phyloP scores from a whole-genome alignment of 345 rosid species.

The Erodium maritimum region DNA sequence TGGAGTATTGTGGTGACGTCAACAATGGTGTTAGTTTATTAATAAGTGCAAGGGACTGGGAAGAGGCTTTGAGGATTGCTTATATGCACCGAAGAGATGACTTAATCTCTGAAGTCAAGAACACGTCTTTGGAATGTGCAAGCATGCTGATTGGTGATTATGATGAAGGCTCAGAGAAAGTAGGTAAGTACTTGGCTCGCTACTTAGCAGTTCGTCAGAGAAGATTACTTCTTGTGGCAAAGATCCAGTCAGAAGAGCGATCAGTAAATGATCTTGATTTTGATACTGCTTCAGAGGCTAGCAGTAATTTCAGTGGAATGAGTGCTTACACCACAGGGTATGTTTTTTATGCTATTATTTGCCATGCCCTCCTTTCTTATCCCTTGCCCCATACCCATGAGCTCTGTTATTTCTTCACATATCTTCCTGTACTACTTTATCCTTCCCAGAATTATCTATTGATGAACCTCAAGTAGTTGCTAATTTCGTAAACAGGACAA shows the following conservation, averaged over 20 bases:
- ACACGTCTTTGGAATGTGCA: conserved; percentile 70
- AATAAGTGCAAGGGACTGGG: conserved; percentile 86
- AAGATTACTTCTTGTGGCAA: conserved; percentile 81
- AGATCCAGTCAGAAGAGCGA: conserved; percentile 66
- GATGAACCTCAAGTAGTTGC: conserved; percentile 1
- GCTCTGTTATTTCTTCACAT: background rate
- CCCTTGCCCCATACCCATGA: background rate
- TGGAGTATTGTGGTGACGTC: conserved; percentile 73
- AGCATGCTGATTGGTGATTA: conserved; percentile 47
- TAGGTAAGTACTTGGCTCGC: conserved; percentile 84
- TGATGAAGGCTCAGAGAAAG: conserved; percentile 72
- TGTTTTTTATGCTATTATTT: conserved; percentile 5
- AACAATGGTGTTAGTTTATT: conserved; percentile 53
- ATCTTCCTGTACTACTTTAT: background rate
- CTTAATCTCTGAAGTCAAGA: conserved; percentile 48
- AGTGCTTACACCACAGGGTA: conserved; percentile 91
- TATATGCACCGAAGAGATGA: conserved; percentile 56
- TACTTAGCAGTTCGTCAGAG: conserved; percentile 94
- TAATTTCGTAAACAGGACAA: conserved; percentile 40
- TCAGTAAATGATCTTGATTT: conserved; percentile 60
- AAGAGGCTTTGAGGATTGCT: conserved; percentile 80
- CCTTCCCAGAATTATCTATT: background rate
- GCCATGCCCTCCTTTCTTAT: background rate
- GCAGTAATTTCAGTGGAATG: conserved; percentile 91
- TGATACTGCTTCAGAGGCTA: conserved; percentile 86